Percentiles rank a stretch among this genome's conserved stretches.
These are phyloP conservation scores for Dicorynia guianensis DNA, from an alignment of 306 rosid species.

Conservation along the genomic window DNA sequence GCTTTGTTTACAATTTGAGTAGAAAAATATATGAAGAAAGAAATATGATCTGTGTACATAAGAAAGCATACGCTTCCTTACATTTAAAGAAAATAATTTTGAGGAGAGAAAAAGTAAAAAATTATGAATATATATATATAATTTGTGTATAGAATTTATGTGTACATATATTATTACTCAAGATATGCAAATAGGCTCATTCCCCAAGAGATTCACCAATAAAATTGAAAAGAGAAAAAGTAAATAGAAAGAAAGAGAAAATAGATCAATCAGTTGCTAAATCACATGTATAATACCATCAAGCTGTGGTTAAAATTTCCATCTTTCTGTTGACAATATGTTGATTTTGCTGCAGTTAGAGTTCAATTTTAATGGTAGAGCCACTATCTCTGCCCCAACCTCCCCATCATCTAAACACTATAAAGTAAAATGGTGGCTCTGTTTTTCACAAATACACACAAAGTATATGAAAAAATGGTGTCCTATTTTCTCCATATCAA, in stretches of 20 bases:
- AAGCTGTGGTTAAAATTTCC: conserved; percentile 11
- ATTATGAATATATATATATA: no score
- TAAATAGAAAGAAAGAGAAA: conserved; percentile 37
- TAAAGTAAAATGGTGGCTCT: conserved; percentile 13
- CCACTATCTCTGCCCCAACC: not conserved
- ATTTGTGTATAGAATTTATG: no score
- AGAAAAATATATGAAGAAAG: no score
- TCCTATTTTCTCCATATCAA: conserved; percentile 7
- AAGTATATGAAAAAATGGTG: conserved; percentile 14
- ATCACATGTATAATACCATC: not conserved
- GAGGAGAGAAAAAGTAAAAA: no score
- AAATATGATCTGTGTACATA: no score
- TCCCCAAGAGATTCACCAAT: conserved; percentile 31
- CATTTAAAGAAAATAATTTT: no score
- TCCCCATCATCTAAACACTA: not conserved
- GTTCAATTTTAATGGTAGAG: not conserved
- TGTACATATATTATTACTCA: no score
- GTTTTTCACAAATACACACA: conserved; percentile 29
- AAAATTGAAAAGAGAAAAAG: conserved; percentile 7
- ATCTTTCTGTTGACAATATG: not conserved
- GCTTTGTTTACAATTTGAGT: no score
- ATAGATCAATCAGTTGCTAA: conserved; percentile 24
- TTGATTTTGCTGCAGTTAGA: conserved; percentile 2
- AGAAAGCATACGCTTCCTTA: no score
- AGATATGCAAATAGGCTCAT: conserved; percentile 28